Evolutionary conservation across 2,329 filamentous ascomycete genomes (phyloP).

Genomic region (Aureobasidium sp.): DNA sequence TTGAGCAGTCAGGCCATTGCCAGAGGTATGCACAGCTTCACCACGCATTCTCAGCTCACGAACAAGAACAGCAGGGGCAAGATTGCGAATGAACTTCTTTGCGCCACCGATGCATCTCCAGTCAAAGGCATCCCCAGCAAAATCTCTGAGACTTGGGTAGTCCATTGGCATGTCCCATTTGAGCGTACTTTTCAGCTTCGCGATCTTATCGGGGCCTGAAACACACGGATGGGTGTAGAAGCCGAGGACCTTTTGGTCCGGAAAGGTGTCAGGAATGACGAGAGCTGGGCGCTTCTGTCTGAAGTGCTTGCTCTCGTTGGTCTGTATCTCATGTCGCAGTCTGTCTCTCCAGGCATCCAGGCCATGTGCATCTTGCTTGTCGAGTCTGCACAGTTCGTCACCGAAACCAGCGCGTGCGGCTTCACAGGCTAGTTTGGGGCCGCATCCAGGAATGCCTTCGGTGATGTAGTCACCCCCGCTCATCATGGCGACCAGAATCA

Average conservation of each 20-base stretch:
- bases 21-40: conserved; percentile 15
- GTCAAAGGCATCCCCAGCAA: conserved; percentile 73
- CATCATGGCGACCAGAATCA: conserved; percentile 91
- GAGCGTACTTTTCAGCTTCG: conserved; percentile 47
- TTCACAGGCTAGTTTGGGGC: conserved; percentile 80
- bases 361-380: conserved; percentile 51
- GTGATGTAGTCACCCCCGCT: conserved; percentile 93
- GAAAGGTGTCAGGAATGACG: conserved; percentile 72
- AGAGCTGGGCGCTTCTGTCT: conserved; percentile 66
- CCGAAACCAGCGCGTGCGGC: conserved; percentile 87
- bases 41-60: conserved; percentile 45
- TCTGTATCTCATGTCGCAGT: conserved; percentile 67
- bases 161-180: conserved; percentile 60
- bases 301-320: conserved; percentile 80
- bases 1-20: conserved; percentile 30
- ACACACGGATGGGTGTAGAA: conserved; percentile 87
- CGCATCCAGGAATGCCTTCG: conserved; percentile 79
- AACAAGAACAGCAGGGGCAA: conserved; percentile 69
- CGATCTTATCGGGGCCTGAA: conserved; percentile 54
- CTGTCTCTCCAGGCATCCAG: conserved; percentile 64
- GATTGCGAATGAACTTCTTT: conserved; percentile 72
- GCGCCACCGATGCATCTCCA: conserved; percentile 76
- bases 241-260: conserved; percentile 67
- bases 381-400: conserved; percentile 60
- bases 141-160: conserved; percentile 60